Evolutionary conservation across 345 rosid genomes (phyloP), one percentile per base, ranked within the genome.

Genomic region (Gossypium ekmanianum): DNA sequence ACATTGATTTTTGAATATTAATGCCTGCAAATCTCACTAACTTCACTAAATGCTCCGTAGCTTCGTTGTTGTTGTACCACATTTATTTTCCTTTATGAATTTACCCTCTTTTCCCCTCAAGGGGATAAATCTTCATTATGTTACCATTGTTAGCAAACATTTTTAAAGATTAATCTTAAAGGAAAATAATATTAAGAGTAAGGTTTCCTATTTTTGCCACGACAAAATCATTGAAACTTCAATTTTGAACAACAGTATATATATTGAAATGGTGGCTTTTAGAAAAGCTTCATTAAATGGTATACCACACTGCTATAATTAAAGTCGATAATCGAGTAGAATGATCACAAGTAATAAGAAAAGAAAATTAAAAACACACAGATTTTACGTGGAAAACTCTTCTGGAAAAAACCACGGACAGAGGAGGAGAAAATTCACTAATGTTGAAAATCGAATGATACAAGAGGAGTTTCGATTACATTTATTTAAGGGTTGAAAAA

Each of bases 331-430:
- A 29, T 29, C 1, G 39, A 29, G 1, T 29, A 29, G 6, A 29
- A 29, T 29, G 6, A 29, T 29, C 39, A 4, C 39, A 34, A 34
- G 39, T 1, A 34, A 4, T 29, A 29, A 4, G 39, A 4, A 29
- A 29, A 29, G 5, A 29, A 29, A 29, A 29, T 29, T 29, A 29
- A 29, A 29, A 29, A 29, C 39, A 29, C 1, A 0, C 0, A 34
- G 0, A 34, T 34, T 34, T 34, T 34, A 34, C 0, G 39, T 34
- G 6, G 0, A 34, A 34, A 34, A 0, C 0, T 0, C 3, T 29
- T 29, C 4, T 3, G 1, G 1, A 0, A 34, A 34, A 34, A 34
- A 34, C 0, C 1, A 34, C 4, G 39, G 6, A 4, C 1, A 34
- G 6, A 34, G 1, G 6, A 34, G 1, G 39, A 34, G 6, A 34